Conservation (phyloP, 2,329 filamentous ascomycete species). For the Amesomyces nigricolor region DNA sequence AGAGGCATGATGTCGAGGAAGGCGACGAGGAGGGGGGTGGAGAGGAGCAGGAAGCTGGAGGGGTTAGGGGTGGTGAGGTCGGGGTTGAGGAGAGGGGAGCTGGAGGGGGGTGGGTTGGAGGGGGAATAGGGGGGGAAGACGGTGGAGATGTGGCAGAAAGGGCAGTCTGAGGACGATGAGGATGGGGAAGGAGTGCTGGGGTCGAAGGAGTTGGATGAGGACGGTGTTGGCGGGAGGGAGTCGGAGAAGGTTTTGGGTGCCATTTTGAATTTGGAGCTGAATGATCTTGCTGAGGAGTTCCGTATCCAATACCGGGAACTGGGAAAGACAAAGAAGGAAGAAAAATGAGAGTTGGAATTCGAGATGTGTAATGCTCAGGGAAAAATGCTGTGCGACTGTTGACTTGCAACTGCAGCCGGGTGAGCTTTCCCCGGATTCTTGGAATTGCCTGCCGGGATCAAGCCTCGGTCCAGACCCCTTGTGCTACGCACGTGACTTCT, state of each 20-base stretch:
- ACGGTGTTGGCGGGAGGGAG: not conserved
- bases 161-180: slow-evolving; percentile 36
- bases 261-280: not conserved
- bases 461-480: slow-evolving; percentile 1
- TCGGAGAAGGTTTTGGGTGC: slow-evolving; percentile 7
- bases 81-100: slow-evolving; percentile 32
- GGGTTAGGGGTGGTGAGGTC: slow-evolving; percentile 36
- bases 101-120: slow-evolving; percentile 36
- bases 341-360: too few relatives aligned
- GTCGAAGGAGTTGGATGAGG: slow-evolving; percentile 18
- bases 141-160: slow-evolving; percentile 57
- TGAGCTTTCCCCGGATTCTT: not conserved
- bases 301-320: too few relatives aligned
- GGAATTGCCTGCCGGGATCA: slow-evolving; percentile 12
- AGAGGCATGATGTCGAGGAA: slow-evolving; percentile 94
- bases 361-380: too few relatives aligned
- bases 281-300: too few relatives aligned
- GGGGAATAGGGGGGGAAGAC: slow-evolving; percentile 46
- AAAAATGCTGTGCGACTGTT: too few relatives aligned
- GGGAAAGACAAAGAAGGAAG: too few relatives aligned
- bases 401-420: too few relatives aligned
- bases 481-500: not conserved
- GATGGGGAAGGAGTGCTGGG: not conserved
- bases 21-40: slow-evolving; percentile 70
- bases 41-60: slow-evolving; percentile 63